Evolutionary conservation across 768 basidiomycete species (phyloP).

Genomic region (Leccinum subgranulosum): DNA sequence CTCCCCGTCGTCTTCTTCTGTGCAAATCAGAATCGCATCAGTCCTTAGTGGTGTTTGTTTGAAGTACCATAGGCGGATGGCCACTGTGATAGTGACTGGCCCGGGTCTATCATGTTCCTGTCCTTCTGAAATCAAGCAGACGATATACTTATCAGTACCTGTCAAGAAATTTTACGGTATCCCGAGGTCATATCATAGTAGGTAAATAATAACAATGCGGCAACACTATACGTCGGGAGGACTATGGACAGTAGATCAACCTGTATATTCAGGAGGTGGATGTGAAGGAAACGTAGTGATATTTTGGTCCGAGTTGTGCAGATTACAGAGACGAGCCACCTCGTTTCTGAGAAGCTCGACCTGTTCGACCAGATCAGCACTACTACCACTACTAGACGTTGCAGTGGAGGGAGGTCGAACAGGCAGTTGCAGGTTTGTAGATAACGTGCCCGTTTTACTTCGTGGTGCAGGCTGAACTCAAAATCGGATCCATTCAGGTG

Average conservation of each 20-base stretch:
- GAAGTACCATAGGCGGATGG: too few species aligned
- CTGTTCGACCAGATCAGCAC: neutral
- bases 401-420: neutral
- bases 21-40: too few species aligned
- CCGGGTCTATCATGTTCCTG: too few species aligned
- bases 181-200: too few species aligned
- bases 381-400: neutral
- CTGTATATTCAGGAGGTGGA: constrained; percentile 1
- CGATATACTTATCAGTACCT: too few species aligned
- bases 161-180: too few species aligned
- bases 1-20: too few species aligned
- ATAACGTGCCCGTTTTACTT: neutral
- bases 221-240: neutral
- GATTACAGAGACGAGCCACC: neutral
- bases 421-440: neutral
- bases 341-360: neutral
- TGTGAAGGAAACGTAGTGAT: neutral
- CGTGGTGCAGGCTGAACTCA: neutral
- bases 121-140: too few species aligned
- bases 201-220: neutral
- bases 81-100: too few species aligned
- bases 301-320: neutral
- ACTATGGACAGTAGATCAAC: neutral
- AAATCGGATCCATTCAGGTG: neutral
- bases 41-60: too few species aligned